Evolutionary conservation across 176 grass and related monocot genomes (phyloP), one percentile per base, ranked within the genome.

Genomic region (Rhipidocladum racemiflorum): DNA sequence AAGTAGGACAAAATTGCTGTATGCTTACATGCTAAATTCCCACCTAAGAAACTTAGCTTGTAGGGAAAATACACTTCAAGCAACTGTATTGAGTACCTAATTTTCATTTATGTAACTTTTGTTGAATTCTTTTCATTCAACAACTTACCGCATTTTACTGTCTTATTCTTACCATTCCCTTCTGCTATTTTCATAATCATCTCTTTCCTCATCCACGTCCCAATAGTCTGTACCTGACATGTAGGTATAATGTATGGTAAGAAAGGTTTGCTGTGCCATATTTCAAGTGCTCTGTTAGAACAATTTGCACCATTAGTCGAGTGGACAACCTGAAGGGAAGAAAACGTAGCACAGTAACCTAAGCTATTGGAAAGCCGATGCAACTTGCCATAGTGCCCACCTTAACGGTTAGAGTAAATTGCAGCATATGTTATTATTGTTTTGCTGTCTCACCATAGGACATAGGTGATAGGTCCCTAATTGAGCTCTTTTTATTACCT

Each of bases 311-410:
- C 53, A 49, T 49, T 61, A 15, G n/a, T 40, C 42, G 51, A 59
- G 6, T 57, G 57, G 34, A 72, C 36, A 32, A 51, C 49, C 69
- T 66, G 61, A 13, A 53, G n/a, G 49, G 20, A 70, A 70, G 9
- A 72, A 79, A 57, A 11, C 62, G 21, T n/a, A 45, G 1, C 12
- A 72, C 7, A 42, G 5, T 43, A 55, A 53, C 32, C 57, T 86
- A 65, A 74, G 38, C 45, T 49, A n/a, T 71, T 27, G 44, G 38
- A 38, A 46, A 87, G 39, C 23, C 67, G 42, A 75, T 75, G 77
- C 48, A 65, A 73, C 27, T 27, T 86, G 68, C 9, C 36, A 12
- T 55, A 34, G 2, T 9, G 38, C 50, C 46, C 36, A 72, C 18
- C 34, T 57, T 27, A 55, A 68, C 9, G 25, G 60, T 20, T 57